Base-by-base conservation (phyloP, 1,284 basidiomycete species). In the Boletus sp. region DNA sequence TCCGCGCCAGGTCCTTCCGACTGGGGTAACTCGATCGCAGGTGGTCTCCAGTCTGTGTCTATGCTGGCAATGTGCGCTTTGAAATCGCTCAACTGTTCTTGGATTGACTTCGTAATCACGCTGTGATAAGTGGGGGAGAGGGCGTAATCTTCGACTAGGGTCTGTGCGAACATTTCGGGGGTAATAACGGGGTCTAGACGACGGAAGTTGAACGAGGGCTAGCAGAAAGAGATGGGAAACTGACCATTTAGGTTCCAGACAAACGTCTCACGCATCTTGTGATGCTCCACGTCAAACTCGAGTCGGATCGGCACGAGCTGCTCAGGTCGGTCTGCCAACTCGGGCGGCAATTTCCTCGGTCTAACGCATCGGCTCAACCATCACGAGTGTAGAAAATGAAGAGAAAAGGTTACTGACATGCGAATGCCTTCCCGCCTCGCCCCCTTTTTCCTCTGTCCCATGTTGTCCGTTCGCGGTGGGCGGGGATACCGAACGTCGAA, bases 211-310 rank as follows among this genome's bases (percentile, higher is more conserved):
- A 58, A 59, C 39, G 20, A 27, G 48, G 4, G 18, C 2, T 15
- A 3, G 2, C 1, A n/a, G 18, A 18, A 36, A 22, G 12, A 35
- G 12, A 9, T 1, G 1, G 8, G 27, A 20, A 76, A 83, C 53
- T 59, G 29, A 94, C 94, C 94, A 65, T 91, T 89, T 53, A 96
- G 77, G 70, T 99, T 98, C 96, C 96, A 99, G 37, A 96, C 85
- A 74, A 99, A 98, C 0, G 96, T 96, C 72, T 99, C 96, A 41
- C 94, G 86, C 80, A 98, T 86, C 74, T 91, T 92, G 71, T 91
- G 89, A 69, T 93, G 91, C 58, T 91, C 89, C 55, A 96, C 88
- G 66, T 99, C 97, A 67, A 98, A 88, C 74, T 99, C 97, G 52
- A 99, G 79, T 22, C 96, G 86, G 53, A 99, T 92, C 3, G 96